These are phyloP conservation scores for Cocos nucifera DNA, from an alignment of 176 grass and related monocot species.

Conservation along the genomic window DNA sequence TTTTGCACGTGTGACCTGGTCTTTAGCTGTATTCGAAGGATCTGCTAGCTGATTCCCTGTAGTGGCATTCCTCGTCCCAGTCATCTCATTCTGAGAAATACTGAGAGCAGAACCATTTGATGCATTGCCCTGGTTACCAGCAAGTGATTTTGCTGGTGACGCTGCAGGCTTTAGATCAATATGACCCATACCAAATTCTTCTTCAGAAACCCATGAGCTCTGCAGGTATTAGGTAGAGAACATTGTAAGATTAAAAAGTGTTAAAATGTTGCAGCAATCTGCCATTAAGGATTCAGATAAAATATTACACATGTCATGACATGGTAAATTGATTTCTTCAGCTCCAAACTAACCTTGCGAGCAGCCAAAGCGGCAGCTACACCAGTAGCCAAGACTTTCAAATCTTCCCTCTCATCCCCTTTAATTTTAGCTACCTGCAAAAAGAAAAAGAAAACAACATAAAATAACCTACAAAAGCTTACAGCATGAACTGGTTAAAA, in stretches of 20 bases:
- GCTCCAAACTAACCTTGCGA: slow-evolving; percentile 56
- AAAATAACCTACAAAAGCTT: too few species aligned
- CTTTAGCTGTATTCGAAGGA: slow-evolving; percentile 38
- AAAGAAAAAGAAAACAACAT: neutral
- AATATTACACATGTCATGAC: too few species aligned
- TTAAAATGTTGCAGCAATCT: too few species aligned
- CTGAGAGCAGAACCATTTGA: neutral
- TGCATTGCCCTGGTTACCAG: slow-evolving; percentile 34
- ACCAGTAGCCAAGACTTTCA: slow-evolving; percentile 92
- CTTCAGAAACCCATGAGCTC: slow-evolving; percentile 96
- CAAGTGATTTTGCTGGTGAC: slow-evolving; percentile 38
- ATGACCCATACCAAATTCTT: slow-evolving; percentile 90
- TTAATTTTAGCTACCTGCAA: slow-evolving; percentile 83
- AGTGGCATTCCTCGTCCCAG: slow-evolving; percentile 21
- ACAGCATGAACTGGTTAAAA: too few species aligned
- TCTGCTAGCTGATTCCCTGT: slow-evolving; percentile 61
- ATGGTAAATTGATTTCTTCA: neutral
- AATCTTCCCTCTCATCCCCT: slow-evolving; percentile 86
- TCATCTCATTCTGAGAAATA: neutral
- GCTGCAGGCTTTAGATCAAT: slow-evolving; percentile 67
- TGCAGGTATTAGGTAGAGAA: slow-evolving; percentile 26
- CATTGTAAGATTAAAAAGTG: too few species aligned
- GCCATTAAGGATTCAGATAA: too few species aligned
- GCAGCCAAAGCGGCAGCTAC: slow-evolving; percentile 90
- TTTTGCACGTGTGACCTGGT: slow-evolving; percentile 43